Conservation (phyloP, 345 rosid genomes). For the Arabidopsis arenosa region DNA sequence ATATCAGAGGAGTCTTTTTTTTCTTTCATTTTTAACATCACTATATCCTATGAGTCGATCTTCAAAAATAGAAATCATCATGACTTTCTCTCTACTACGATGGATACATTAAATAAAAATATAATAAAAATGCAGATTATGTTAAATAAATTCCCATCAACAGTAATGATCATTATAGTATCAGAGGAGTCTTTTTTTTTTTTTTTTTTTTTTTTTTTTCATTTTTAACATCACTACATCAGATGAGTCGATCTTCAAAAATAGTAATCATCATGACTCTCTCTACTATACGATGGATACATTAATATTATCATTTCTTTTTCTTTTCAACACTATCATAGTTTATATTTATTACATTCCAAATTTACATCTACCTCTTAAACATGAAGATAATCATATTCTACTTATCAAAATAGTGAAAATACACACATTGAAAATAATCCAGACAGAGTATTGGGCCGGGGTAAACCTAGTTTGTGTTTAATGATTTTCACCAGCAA, state of each 20-base stretch:
- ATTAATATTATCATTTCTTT: neutral
- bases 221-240: neutral
- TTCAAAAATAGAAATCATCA: neutral
- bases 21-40: neutral
- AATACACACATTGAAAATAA: neutral
- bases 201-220: too few species aligned
- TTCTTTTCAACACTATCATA: neutral
- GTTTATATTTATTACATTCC: neutral
- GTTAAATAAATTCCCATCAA: neutral
- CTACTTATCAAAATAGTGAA: neutral
- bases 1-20: neutral
- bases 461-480: neutral
- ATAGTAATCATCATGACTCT: neutral
- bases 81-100: neutral
- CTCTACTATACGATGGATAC: neutral
- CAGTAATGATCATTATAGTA: neutral
- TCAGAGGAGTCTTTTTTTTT: neutral
- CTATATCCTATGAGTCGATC: neutral
- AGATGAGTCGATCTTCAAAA: neutral
- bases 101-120: neutral
- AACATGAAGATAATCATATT: neutral
- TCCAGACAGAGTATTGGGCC: neutral
- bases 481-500: neutral
- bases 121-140: too few species aligned
- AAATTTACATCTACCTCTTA: neutral